Conservation (phyloP, 768 basidiomycete species). For the Mycena rebaudengoi region DNA sequence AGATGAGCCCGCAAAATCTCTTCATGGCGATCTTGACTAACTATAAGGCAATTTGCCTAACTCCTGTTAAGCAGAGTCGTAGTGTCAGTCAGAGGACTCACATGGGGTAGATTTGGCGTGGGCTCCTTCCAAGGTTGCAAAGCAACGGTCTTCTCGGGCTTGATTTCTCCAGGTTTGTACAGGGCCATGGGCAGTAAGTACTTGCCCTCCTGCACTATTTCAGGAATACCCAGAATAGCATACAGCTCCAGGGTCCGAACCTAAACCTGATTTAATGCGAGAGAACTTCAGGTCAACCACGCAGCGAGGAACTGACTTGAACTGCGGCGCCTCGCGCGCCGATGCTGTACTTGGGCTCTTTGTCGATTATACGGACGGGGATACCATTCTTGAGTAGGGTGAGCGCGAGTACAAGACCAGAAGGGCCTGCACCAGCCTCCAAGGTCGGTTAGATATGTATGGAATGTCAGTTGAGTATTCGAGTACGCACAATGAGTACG, state of each 20-base stretch:
- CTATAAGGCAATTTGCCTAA: conserved; percentile 28
- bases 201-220: conserved; percentile 12
- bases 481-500: too few relatives aligned
- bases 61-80: neutral
- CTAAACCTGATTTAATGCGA: conserved; percentile 21
- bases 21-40: conserved; percentile 40
- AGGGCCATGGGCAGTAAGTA: neutral
- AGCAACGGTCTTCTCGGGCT: neutral
- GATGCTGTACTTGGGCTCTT: conserved; percentile 22
- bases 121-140: conserved; percentile 12
- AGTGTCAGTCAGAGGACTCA: conserved; percentile 7
- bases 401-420: conserved; percentile 41
- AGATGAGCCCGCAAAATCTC: conserved; percentile 41
- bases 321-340: conserved; percentile 38
- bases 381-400: conserved; percentile 38
- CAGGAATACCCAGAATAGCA: conserved; percentile 31
- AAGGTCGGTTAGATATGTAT: too few relatives aligned
- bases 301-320: conserved; percentile 21
- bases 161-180: conserved; percentile 23
- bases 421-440: conserved; percentile 27
- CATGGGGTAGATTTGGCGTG: conserved; percentile 28
- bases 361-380: conserved; percentile 44
- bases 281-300: neutral
- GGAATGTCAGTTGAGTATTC: too few relatives aligned
- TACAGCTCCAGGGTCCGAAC: conserved; percentile 36